Percentiles rank a stretch among this genome's conserved stretches.
Conservation (phyloP, 495 filamentous ascomycete genomes). For the Penicillium diatomitis region DNA sequence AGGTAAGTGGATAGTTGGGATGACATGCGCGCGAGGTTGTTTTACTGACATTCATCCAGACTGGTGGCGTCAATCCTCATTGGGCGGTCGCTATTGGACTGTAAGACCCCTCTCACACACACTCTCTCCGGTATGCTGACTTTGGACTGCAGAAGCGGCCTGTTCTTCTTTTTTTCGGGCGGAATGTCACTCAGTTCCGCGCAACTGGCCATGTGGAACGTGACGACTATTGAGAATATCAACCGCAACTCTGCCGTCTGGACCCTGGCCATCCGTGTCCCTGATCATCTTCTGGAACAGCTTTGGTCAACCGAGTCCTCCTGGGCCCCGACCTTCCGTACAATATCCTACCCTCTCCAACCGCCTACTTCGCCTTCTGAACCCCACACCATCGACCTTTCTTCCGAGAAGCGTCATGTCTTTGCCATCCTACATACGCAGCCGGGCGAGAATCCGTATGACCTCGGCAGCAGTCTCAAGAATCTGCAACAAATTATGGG, state of each 20-base stretch:
- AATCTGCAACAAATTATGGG: slow-evolving; percentile 77
- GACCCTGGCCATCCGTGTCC: slow-evolving; percentile 68
- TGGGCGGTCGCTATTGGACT: slow-evolving; percentile 48
- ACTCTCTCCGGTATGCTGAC: neutral
- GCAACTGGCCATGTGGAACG: slow-evolving; percentile 58
- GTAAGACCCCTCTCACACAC: slow-evolving; percentile 25
- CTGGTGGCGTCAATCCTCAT: slow-evolving; percentile 35
- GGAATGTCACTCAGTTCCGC: slow-evolving; percentile 65
- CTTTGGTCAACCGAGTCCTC: slow-evolving; percentile 22
- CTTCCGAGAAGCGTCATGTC: slow-evolving; percentile 38
- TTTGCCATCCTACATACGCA: slow-evolving; percentile 69
- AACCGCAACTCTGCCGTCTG: slow-evolving; percentile 52
- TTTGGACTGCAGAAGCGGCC: slow-evolving; percentile 33
- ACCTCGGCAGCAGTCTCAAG: slow-evolving; percentile 47
- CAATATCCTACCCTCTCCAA: slow-evolving; percentile 36
- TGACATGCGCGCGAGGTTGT: too few species aligned
- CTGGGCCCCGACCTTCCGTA: slow-evolving; percentile 37
- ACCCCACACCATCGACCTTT: slow-evolving; percentile 6
- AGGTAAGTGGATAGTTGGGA: slow-evolving; percentile 17
- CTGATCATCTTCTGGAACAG: slow-evolving; percentile 35
- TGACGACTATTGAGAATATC: slow-evolving; percentile 76
- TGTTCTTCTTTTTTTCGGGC: slow-evolving; percentile 68
- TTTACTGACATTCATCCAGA: slow-evolving; percentile 15
- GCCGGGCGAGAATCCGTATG: slow-evolving; percentile 72
- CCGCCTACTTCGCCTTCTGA: slow-evolving; percentile 6